Base-by-base conservation (phyloP, 805 yeast species). In the Sugiyamaella smithiae region DNA sequence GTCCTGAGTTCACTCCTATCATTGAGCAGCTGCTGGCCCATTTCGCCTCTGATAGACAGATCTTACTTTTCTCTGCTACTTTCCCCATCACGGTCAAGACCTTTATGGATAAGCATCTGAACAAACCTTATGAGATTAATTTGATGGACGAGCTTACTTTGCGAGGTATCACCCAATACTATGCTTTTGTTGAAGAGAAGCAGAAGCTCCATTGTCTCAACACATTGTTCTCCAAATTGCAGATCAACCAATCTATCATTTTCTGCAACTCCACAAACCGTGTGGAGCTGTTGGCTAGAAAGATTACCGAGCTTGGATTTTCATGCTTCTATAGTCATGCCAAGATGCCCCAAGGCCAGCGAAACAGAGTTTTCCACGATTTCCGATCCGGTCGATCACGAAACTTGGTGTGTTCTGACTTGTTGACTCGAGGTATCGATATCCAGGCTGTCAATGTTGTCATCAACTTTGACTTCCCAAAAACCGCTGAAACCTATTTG, bases 371-470 rank as follows among this genome's bases (percentile, higher is more conserved):
- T 5, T 93, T 93, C 81, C 99, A 93, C 67, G 98, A 93, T 69
- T 93, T 93, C 69, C 86, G 99, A 76, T 96, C 88, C 67, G 99
- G 99, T 43, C 89, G 88, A 67, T 97, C 93, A 64, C 85, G 99
- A 73, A 93, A 93, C 65, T 77, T 93, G 63, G 99, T 93, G 35
- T 93, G 99, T 72, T 87, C 98, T 0, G 99, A 93, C 72, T 76
- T 93, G 54, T 78, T 93, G 56, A 91, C 98, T 25, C 86, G 98
- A 77, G 98, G 99, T 79, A 93, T 93, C 62, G 99, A 93, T 76
- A 91, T 93, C 61, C 98, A 93, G 71, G 98, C 98, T 5, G 99
- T 93, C 56, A 93, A 93, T 65, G 98, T 93, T 41, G 99, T 93
- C 43, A 87, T 93, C 62, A 93, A 93, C 73, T 93, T 93, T 67